phyloP scores from a whole-genome alignment of 1,284 basidiomycete species.

The Puccinia polysora region DNA sequence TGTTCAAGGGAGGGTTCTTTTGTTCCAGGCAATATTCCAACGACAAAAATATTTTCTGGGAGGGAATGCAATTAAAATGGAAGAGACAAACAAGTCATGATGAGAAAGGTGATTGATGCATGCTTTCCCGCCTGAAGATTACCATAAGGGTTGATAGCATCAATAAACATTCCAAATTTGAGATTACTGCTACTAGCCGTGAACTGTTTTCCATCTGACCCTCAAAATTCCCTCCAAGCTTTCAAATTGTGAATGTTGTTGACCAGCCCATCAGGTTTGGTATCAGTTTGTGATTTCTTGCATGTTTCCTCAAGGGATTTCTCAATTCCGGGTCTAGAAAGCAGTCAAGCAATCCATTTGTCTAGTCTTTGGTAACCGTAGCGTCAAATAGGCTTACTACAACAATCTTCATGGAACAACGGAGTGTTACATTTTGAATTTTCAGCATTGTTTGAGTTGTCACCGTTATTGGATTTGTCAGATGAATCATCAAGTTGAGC shows the following conservation, averaged over 20 bases:
- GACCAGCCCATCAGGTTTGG: too few relatives aligned
- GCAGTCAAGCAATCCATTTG: too few relatives aligned
- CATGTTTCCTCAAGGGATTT: too few relatives aligned
- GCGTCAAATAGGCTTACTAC: too few relatives aligned
- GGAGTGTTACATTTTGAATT: too few relatives aligned
- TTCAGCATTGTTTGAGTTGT: too few relatives aligned
- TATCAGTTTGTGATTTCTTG: too few relatives aligned
- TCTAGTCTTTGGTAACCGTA: too few relatives aligned
- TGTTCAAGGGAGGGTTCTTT: conserved; percentile 44
- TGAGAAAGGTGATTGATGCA: conserved; percentile 19
- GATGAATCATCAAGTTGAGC: too few relatives aligned
- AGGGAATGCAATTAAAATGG: conserved; percentile 52
- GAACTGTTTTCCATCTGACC: neutral
- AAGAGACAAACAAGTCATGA: neutral
- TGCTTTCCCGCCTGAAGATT: conserved; percentile 9
- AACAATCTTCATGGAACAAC: too few relatives aligned
- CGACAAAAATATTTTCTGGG: conserved; percentile 55
- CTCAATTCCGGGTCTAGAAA: too few relatives aligned
- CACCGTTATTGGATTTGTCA: too few relatives aligned
- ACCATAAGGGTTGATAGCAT: conserved; percentile 14
- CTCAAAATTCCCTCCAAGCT: conserved; percentile 4
- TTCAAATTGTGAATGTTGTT: conserved; percentile 15
- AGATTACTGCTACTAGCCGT: neutral
- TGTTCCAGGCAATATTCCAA: conserved; percentile 53
- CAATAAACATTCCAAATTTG: conserved; percentile 13